Evolutionary conservation across 371 early-diverging fungal genomes (phyloP), one percentile per base, ranked within the genome.

Genomic region (Phascolomyces articulosus): DNA sequence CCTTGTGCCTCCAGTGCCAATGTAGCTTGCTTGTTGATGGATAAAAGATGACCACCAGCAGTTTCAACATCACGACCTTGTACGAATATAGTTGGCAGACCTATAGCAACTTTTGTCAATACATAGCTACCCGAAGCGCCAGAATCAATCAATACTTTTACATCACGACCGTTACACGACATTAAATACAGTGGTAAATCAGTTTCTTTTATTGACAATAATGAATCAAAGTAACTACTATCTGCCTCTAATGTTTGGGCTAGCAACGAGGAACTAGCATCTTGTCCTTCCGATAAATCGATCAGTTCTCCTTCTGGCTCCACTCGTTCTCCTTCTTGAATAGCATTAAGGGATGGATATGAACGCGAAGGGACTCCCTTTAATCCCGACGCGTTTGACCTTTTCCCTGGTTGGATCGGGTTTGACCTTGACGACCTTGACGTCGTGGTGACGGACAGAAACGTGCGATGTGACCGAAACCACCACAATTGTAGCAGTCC

Each of bases 31-130:
- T 28, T 23, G 21, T 21, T 55, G 38, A 58, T 59, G 28, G 31
- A 58, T 18, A 53, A 23, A 9, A 27, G 21, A 16, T 59, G 40
- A 28, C 65, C 60, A 20, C 59, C 65, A 1, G 59, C 65, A 2
- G 60, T 58, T 40, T 65, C 55, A 0, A 65, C 59, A 8, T 54
- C 38, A 13, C 57, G 56, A 28, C 21, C 21, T 11, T 10, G 54
- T 26, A 54, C 54, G 4, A 16, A 4, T 26, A 4, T 10, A 7
- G 54, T 54, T 13, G 54, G 54, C 54, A 54, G 21, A 3, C 16
- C 13, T 28, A 7, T 54, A 4, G 54, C 54, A 26, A 54, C 26
- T 23, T 21, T 23, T 54, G 54, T 6, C 16, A 16, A 3, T 7
- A 54, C 54, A 54, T 54, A 54, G 3, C 11, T 11, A 21, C 54